Percentiles rank a stretch among this genome's conserved stretches.
These are phyloP conservation scores for Pinguiococcus pyrenoidosus DNA, from an alignment of 108 stramenopile genomes.

Conservation along the genomic window DNA sequence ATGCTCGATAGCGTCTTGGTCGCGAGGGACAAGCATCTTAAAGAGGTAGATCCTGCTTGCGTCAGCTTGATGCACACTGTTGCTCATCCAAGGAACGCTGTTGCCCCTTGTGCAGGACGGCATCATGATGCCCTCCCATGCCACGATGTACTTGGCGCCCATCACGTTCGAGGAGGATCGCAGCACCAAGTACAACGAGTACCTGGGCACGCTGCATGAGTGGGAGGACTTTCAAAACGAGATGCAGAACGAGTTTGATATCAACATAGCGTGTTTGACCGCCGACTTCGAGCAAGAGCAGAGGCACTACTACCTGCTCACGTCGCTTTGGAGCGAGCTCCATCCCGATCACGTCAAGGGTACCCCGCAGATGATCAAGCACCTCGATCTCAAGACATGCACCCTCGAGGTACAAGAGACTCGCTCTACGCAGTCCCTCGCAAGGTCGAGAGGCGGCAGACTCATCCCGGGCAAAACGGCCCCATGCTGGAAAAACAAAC, in stretches of 20 bases:
- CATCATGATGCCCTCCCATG: slow-evolving; percentile 84
- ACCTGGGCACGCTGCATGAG: slow-evolving; percentile 46
- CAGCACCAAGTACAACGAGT: slow-evolving; percentile 51
- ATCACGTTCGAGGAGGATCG: slow-evolving; percentile 83
- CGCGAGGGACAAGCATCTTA: slow-evolving; percentile 76
- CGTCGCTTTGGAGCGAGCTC: slow-evolving; percentile 80
- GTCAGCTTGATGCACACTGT: no score
- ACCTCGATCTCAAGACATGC: slow-evolving; percentile 76
- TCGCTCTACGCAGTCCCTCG: no score
- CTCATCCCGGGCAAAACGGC: no score
- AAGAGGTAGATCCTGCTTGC: slow-evolving; percentile 43
- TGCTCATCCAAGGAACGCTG: no score
- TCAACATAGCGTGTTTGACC: slow-evolving; percentile 54
- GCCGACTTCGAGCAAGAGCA: slow-evolving; percentile 78
- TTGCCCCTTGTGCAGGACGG: slow-evolving; percentile 49
- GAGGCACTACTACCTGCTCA: slow-evolving; percentile 71
- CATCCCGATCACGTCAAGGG: slow-evolving; percentile 59
- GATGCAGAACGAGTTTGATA: slow-evolving; percentile 65
- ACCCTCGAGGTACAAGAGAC: slow-evolving; percentile 83
- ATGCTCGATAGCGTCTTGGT: slow-evolving; percentile 90
- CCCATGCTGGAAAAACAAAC: no score
- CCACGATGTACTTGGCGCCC: slow-evolving; percentile 83
- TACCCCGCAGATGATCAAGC: slow-evolving; percentile 55
- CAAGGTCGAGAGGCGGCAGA: no score
- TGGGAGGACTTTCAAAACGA: slow-evolving; percentile 73